Conservation (phyloP, 371 early-diverging fungal species). For the Apophysomyces elegans region DNA sequence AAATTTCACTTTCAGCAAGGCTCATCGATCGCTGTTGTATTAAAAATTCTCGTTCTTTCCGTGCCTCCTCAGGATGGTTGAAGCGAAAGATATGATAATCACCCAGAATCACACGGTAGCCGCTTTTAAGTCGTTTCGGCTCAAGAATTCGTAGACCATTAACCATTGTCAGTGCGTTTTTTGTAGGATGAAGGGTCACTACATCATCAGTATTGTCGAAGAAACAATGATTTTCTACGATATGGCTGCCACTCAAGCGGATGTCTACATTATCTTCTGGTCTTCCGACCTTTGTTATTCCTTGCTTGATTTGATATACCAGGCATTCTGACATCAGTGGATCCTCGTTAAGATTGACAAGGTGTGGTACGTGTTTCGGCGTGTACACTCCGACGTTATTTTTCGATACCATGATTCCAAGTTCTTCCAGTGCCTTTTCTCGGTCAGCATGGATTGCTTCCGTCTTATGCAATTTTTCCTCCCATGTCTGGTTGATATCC, state of each 20-base stretch:
- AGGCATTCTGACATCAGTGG: slow-evolving; percentile 91
- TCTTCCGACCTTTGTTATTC: slow-evolving; percentile 75
- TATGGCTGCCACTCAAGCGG: slow-evolving; percentile 71
- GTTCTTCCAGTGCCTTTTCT: slow-evolving; percentile 77
- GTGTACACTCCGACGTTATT: slow-evolving; percentile 81
- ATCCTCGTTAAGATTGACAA: slow-evolving; percentile 91
- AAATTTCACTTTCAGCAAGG: slow-evolving; percentile 2
- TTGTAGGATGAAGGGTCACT: slow-evolving; percentile 69
- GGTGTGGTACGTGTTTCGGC: slow-evolving; percentile 84
- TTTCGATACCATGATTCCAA: slow-evolving; percentile 80
- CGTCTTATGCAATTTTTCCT: slow-evolving; percentile 81
- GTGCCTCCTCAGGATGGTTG: slow-evolving; percentile 86
- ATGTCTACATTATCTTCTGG: slow-evolving; percentile 69
- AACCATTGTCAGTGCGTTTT: slow-evolving; percentile 70
- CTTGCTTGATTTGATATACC: slow-evolving; percentile 85
- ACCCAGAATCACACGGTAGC: slow-evolving; percentile 86
- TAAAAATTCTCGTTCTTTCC: slow-evolving; percentile 62
- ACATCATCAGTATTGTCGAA: slow-evolving; percentile 71
- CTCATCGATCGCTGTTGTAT: slow-evolving; percentile 3
- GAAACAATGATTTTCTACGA: slow-evolving; percentile 73
- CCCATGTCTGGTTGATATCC: slow-evolving; percentile 85
- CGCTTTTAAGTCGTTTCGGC: slow-evolving; percentile 68
- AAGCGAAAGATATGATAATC: slow-evolving; percentile 84
- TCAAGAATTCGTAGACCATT: slow-evolving; percentile 73
- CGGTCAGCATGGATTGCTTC: slow-evolving; percentile 77